Conservation (phyloP, 495 filamentous ascomycete species). For the Ramalina peruviana region DNA sequence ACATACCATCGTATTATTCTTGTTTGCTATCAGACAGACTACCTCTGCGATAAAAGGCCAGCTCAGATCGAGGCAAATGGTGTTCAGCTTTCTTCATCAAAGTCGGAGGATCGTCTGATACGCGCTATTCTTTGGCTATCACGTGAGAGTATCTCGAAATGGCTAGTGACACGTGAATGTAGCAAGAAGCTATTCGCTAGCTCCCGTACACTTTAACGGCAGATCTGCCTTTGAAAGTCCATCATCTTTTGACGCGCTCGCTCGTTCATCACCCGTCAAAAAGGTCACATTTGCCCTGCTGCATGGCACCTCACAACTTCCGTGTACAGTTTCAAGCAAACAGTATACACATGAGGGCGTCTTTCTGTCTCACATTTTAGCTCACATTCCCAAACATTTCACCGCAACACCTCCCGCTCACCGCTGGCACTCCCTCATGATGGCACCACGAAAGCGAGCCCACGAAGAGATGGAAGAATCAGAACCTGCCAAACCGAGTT, state of each 20-base stretch:
- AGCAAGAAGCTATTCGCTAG: no score
- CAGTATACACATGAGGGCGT: not conserved
- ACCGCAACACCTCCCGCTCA: not conserved
- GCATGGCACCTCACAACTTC: no score
- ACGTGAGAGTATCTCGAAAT: no score
- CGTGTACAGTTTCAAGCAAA: no score
- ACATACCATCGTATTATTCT: not conserved
- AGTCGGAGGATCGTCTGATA: no score
- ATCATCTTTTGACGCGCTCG: not conserved
- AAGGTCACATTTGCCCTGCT: not conserved
- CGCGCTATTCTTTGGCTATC: no score
- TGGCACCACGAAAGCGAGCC: constrained; percentile 53
- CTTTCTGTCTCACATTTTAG: not conserved
- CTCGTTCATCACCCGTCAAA: not conserved
- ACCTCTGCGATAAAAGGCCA: no score
- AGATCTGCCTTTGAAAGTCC: no score
- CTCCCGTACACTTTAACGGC: no score
- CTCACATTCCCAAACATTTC: not conserved
- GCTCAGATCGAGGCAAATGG: no score
- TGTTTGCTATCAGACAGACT: not conserved
- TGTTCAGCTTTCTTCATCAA: no score
- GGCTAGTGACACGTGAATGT: no score
- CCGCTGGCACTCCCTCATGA: not conserved
- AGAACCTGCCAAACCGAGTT: constrained; percentile 27
- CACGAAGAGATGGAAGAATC: constrained; percentile 49